phyloP scores from a whole-genome alignment of 176 grass and related monocot genomes.

The Oryza meridionalis region DNA sequence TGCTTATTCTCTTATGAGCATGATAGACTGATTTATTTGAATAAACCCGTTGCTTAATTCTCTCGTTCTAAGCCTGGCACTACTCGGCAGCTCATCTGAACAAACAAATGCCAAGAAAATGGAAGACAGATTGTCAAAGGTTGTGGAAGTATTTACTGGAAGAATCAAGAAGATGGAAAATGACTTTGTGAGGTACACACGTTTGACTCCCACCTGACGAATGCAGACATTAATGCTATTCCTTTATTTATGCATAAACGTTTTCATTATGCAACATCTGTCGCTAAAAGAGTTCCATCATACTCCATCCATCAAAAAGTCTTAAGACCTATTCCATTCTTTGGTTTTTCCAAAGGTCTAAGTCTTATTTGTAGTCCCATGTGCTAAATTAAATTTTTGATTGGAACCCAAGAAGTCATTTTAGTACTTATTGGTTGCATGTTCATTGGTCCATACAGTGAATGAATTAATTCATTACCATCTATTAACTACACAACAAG shows the following conservation, averaged over 20 bases:
- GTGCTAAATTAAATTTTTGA: too few relatives aligned
- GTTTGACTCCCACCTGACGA: background rate
- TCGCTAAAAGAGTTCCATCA: background rate
- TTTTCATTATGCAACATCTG: background rate
- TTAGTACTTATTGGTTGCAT: too few relatives aligned
- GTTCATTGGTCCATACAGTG: too few relatives aligned
- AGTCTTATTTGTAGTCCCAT: too few relatives aligned
- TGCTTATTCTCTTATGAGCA: conserved; percentile 3
- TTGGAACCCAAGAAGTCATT: too few relatives aligned
- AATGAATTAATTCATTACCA: background rate
- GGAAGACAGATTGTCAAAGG: conserved; percentile 65
- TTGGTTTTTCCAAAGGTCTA: too few relatives aligned
- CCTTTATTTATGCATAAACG: conserved; percentile 17
- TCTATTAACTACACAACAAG: conserved; percentile 12
- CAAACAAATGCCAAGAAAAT: conserved; percentile 61
- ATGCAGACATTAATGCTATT: conserved; percentile 18
- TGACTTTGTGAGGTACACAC: conserved; percentile 70
- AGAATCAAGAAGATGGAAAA: conserved; percentile 74
- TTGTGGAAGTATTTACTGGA: conserved; percentile 76
- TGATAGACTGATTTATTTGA: conserved; percentile 9
- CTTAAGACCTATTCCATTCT: too few relatives aligned
- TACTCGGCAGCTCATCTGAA: conserved; percentile 61
- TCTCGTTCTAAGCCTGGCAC: conserved; percentile 41
- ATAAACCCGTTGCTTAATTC: background rate
- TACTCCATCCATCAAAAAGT: background rate